phyloP scores from a whole-genome alignment of 345 rosid species.

The Trapa incisa region DNA sequence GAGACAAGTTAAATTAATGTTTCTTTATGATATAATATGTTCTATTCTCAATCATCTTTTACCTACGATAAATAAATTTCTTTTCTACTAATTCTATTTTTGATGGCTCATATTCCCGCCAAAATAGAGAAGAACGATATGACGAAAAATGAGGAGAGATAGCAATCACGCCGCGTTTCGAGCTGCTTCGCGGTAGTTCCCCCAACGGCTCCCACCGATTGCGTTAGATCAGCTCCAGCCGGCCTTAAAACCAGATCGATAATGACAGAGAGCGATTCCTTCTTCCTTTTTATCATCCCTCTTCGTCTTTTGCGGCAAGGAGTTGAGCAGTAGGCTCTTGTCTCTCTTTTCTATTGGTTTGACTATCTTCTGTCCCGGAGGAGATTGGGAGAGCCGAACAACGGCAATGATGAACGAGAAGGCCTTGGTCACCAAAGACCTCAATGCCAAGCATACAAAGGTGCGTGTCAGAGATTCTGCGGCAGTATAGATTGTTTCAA shows the following conservation, averaged over 20 bases:
- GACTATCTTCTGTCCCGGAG: background rate
- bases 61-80: background rate
- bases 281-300: background rate
- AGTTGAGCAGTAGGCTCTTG: background rate
- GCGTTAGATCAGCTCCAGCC: background rate
- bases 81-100: background rate
- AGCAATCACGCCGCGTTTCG: background rate
- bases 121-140: background rate
- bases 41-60: too few relatives aligned
- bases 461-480: slow-evolving; percentile 12
- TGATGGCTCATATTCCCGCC: background rate
- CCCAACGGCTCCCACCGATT: background rate
- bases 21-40: too few relatives aligned
- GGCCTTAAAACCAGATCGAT: background rate
- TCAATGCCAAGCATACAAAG: slow-evolving; percentile 63
- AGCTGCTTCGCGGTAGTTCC: slow-evolving; percentile 1
- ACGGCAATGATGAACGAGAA: slow-evolving; percentile 43
- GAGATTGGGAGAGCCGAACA: background rate
- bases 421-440: slow-evolving; percentile 69
- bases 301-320: slow-evolving; percentile 1
- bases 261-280: background rate
- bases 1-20: too few relatives aligned
- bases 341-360: background rate
- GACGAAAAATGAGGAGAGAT: background rate
- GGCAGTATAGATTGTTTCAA: background rate